Evolutionary conservation across 2,329 filamentous ascomycete genomes (phyloP).

Genomic region (Alternaria burnsii): DNA sequence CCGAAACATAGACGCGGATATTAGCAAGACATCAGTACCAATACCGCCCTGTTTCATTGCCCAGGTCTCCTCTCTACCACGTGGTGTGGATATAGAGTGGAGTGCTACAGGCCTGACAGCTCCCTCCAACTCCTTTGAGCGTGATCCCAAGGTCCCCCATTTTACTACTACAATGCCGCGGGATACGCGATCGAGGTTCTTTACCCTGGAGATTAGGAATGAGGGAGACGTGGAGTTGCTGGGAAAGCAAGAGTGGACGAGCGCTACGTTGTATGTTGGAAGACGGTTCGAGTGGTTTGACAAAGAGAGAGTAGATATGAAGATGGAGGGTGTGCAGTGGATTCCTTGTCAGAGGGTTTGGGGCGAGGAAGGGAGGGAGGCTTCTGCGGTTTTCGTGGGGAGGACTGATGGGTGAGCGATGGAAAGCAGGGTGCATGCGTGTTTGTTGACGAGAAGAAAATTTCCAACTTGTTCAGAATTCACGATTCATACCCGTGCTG

Average conservation of each 20-base stretch:
- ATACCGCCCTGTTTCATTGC: constrained; percentile 75
- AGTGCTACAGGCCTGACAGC: constrained; percentile 68
- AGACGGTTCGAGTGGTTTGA: constrained; percentile 15
- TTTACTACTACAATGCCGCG: neutral
- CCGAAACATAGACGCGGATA: neutral
- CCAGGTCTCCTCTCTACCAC: constrained; percentile 79
- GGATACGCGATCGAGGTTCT: constrained; percentile 18
- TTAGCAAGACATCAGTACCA: neutral
- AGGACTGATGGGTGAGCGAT: constrained; percentile 24
- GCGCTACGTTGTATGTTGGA: constrained; percentile 36
- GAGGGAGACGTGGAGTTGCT: constrained; percentile 10
- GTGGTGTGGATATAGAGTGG: constrained; percentile 83
- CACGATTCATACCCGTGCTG: neutral
- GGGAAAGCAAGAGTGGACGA: constrained; percentile 18
- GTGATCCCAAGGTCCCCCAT: neutral
- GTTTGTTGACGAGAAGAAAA: neutral
- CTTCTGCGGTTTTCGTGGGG: constrained; percentile 37
- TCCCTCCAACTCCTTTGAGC: neutral
- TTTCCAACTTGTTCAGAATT: neutral
- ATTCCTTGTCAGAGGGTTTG: constrained; percentile 46
- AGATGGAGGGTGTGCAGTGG: constrained; percentile 34
- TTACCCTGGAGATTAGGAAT: constrained; percentile 22
- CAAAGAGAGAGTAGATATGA: constrained; percentile 3
- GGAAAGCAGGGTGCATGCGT: neutral
- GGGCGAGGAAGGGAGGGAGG: constrained; percentile 35